phyloP scores from a whole-genome alignment of 495 filamentous ascomycete genomes.

The Daldinia grandis region DNA sequence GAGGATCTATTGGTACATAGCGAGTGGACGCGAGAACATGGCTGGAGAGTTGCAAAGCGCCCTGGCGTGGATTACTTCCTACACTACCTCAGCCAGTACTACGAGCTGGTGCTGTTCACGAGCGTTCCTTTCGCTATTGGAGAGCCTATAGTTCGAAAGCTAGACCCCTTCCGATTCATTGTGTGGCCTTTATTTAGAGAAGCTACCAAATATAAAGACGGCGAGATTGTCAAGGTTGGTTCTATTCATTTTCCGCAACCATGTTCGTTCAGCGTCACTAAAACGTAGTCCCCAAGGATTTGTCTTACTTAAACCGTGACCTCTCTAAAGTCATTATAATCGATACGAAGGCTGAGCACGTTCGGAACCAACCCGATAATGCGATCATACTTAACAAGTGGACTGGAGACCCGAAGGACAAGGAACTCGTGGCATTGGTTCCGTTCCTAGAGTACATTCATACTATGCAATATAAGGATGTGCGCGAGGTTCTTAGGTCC shows the following conservation, averaged over 20 bases:
- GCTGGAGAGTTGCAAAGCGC: conserved; percentile 94
- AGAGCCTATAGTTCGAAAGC: conserved; percentile 87
- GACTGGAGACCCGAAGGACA: conserved; percentile 83
- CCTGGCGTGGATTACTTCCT: conserved; percentile 97
- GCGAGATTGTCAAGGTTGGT: conserved; percentile 93
- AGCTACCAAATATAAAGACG: conserved; percentile 92
- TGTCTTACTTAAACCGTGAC: conserved; percentile 94
- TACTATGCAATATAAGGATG: conserved; percentile 88
- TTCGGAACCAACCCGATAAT: conserved; percentile 88
- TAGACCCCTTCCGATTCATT: conserved; percentile 96
- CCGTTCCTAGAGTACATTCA: conserved; percentile 97
- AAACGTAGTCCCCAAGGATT: conserved; percentile 66
- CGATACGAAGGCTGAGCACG: conserved; percentile 83
- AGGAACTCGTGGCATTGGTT: conserved; percentile 83
- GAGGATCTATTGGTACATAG: conserved; percentile 95
- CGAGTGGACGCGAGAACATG: conserved; percentile 91
- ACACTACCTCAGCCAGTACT: conserved; percentile 95
- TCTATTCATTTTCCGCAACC: neutral
- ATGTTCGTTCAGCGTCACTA: conserved; percentile 3
- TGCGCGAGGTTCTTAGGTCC: conserved; percentile 82
- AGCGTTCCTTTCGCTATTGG: conserved; percentile 80
- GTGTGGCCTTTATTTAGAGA: conserved; percentile 95
- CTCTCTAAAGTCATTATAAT: conserved; percentile 92
- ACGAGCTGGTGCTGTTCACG: conserved; percentile 96
- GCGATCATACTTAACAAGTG: conserved; percentile 90